Evolutionary conservation across 2,329 filamentous ascomycete species (phyloP), one percentile per base, ranked within the genome.

Genomic region (Ceratocystis alfenasii): DNA sequence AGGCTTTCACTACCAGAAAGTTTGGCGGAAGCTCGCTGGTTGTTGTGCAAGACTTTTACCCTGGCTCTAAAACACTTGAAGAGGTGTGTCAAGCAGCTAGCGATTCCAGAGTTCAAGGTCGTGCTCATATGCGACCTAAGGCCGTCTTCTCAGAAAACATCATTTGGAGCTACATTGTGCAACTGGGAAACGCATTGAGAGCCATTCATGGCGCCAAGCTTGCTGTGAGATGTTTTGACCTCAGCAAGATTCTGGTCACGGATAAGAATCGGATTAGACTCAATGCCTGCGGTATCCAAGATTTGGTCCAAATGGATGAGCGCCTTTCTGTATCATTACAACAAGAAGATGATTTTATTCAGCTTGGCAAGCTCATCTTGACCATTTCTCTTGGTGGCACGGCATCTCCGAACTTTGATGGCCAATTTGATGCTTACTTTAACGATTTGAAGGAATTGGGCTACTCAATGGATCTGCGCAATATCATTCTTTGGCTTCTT

Each of bases 11-110:
- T 0, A 95, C 90, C 12, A 82, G 91, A 68, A 89, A 88, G 30
- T 99, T 99, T 74, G 90, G 90, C 65, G 94, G 97, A 74, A 95
- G 90, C 75, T 69, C 94, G 2, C 81, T 99, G 65, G 88, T 99
- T 62, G 88, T 99, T 72, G 91, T 95, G 28, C 94, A 90, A 68
- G 90, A 95, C 74, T 99, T 96, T 72, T 89, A 94, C 72, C 93
- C 94, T 0, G 80, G 94, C 22, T 90, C 93, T 1, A 95, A 94
- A 75, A 96, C 93, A 0, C 81, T 99, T 28, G 84, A 87, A 44
- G 93, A 97, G 72, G 84, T 89, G 71, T 89, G 96, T 72, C 85
- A 91, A 69, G 71, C 78, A 25, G 64, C 74, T 12, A 72, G 67
- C 17, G 55, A 65, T 30, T 25, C 46, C 67, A 30, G 67, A 65